A percentile compares a stretch with the other conserved stretches of the same genome.
These are phyloP conservation scores for Macrolepiota fuliginosa DNA, from an alignment of 768 basidiomycete species.

Conservation along the genomic window DNA sequence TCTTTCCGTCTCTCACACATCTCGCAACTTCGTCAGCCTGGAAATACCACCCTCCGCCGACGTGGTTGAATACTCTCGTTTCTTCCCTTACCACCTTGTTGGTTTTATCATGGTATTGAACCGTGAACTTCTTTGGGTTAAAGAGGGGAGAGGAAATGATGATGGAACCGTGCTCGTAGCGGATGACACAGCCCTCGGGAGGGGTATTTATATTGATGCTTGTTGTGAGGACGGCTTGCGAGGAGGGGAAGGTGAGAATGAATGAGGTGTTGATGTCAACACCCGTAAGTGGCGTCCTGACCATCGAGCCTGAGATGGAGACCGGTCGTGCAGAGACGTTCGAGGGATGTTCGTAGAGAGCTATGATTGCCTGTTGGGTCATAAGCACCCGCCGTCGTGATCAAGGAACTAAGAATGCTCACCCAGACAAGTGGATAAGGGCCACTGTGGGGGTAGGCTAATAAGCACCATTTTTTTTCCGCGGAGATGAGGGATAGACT, in stretches of 20 bases:
- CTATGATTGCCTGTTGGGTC: slow-evolving; percentile 60
- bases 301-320: slow-evolving; percentile 63
- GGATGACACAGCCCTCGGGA: slow-evolving; percentile 59
- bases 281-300: slow-evolving; percentile 73
- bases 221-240: slow-evolving; percentile 72
- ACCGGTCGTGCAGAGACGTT: slow-evolving; percentile 62
- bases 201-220: slow-evolving; percentile 53
- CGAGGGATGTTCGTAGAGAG: slow-evolving; percentile 75
- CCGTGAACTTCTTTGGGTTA: slow-evolving; percentile 62
- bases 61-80: slow-evolving; percentile 52
- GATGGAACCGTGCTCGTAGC: slow-evolving; percentile 74
- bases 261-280: slow-evolving; percentile 80
- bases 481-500: slow-evolving; percentile 25
- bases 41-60: slow-evolving; percentile 77
- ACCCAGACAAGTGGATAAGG: slow-evolving; percentile 85
- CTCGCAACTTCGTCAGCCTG: slow-evolving; percentile 88
- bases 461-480: neutral
- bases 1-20: slow-evolving; percentile 70
- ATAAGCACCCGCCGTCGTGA: neutral
- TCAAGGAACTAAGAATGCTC: slow-evolving; percentile 17
- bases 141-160: slow-evolving; percentile 63
- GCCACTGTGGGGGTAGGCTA: slow-evolving; percentile 43
- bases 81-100: slow-evolving; percentile 47
- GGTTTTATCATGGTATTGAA: slow-evolving; percentile 53
- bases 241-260: slow-evolving; percentile 65